Percentiles rank a stretch among this genome's conserved stretches.
phyloP scores from a whole-genome alignment of 495 filamentous ascomycete species.

The Apodospora peruviana region DNA sequence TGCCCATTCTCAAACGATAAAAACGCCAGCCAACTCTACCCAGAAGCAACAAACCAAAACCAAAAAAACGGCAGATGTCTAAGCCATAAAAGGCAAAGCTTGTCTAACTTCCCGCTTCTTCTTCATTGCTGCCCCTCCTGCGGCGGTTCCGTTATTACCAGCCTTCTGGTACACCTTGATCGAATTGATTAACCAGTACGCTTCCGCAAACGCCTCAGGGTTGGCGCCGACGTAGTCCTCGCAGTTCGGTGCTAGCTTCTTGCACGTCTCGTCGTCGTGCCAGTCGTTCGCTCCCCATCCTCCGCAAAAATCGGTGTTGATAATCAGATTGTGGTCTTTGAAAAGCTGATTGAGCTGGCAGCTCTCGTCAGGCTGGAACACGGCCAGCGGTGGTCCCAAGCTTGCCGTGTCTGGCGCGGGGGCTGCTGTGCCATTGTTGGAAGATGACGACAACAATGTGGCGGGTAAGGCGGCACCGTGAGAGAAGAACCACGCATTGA shows the following conservation, averaged over 20 bases:
- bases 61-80: not conserved
- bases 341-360: constrained; percentile 68
- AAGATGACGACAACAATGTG: not conserved
- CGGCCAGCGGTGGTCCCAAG: constrained; percentile 65
- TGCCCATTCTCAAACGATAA: no score
- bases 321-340: constrained; percentile 65
- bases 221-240: constrained; percentile 60
- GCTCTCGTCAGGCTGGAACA: constrained; percentile 47
- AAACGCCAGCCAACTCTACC: no score
- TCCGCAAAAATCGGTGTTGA: constrained; percentile 85
- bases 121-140: not conserved
- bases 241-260: constrained; percentile 46
- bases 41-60: no score
- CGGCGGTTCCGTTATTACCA: not conserved
- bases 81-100: not conserved
- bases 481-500: constrained; percentile 77
- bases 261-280: constrained; percentile 32
- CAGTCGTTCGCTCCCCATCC: constrained; percentile 76
- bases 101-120: not conserved
- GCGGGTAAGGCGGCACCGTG: constrained; percentile 39
- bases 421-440: constrained; percentile 40
- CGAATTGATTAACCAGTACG: constrained; percentile 70
- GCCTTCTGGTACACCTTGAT: constrained; percentile 53
- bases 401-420: constrained; percentile 52
- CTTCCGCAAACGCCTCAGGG: constrained; percentile 52